Conservation (phyloP, 805 yeast genomes). For the Kluyveromyces starmeri region DNA sequence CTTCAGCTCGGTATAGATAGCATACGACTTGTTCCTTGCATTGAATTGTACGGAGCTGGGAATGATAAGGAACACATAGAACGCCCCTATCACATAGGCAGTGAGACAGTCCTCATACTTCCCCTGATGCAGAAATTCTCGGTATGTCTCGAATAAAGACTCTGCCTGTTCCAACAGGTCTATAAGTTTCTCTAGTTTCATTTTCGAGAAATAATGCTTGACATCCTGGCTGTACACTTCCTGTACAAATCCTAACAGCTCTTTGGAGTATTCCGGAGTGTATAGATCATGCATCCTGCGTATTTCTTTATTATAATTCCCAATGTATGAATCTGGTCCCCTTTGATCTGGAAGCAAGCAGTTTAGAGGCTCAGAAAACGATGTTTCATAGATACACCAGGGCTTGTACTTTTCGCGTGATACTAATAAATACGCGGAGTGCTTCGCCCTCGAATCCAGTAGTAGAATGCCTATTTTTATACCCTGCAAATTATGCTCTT, state of each 20-base stretch:
- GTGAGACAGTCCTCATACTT: constrained; percentile 24
- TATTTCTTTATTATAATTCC: too few species aligned
- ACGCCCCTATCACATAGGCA: constrained; percentile 31
- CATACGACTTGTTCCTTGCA: constrained; percentile 32
- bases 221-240: constrained; percentile 30
- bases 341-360: too few species aligned
- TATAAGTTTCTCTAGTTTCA: constrained; percentile 29
- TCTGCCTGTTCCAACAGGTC: constrained; percentile 33
- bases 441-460: too few species aligned
- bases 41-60: constrained; percentile 35
- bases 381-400: too few species aligned
- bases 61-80: constrained; percentile 30
- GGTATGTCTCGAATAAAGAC: constrained; percentile 28
- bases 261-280: constrained; percentile 35
- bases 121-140: constrained; percentile 12
- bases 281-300: constrained; percentile 11
- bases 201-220: constrained; percentile 23
- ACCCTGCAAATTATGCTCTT: too few species aligned
- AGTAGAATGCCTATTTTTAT: too few species aligned
- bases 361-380: too few species aligned
- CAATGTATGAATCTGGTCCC: too few species aligned
- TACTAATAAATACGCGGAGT: too few species aligned
- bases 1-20: constrained; percentile 30
- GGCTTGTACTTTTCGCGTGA: too few species aligned
- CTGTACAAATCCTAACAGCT: constrained; percentile 24